phyloP scores from a whole-genome alignment of 2,329 filamentous ascomycete genomes.

The Aschersonia sp. region DNA sequence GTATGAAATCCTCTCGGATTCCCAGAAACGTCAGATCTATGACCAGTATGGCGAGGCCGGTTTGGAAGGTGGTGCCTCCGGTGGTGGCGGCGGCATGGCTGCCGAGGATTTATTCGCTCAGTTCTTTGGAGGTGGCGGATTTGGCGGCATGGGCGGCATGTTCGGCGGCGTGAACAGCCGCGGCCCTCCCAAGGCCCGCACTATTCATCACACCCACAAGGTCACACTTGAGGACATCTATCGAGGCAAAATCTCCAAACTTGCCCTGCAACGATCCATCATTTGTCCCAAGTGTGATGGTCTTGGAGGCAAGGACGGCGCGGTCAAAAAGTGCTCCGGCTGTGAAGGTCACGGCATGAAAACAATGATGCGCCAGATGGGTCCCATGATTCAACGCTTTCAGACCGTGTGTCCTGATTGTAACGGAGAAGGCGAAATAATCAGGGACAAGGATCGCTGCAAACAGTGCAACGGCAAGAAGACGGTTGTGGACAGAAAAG shows the following conservation, averaged over 20 bases:
- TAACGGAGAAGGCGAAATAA: constrained; percentile 91
- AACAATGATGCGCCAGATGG: constrained; percentile 99
- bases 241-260: constrained; percentile 92
- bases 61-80: constrained; percentile 72
- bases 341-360: constrained; percentile 97
- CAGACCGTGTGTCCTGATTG: constrained; percentile 98
- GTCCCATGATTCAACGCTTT: constrained; percentile 99
- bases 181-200: constrained; percentile 78
- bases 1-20: constrained; percentile 87
- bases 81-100: constrained; percentile 68
- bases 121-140: constrained; percentile 78
- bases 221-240: constrained; percentile 97
- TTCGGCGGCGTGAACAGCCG: constrained; percentile 62
- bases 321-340: constrained; percentile 82
- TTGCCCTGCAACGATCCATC: constrained; percentile 92
- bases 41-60: constrained; percentile 98
- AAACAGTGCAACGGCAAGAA: constrained; percentile 96
- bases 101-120: constrained; percentile 94
- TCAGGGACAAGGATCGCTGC: constrained; percentile 95
- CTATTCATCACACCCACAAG: constrained; percentile 97
- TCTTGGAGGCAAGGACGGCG: constrained; percentile 89
- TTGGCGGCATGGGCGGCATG: constrained; percentile 52
- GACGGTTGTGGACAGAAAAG: constrained; percentile 93
- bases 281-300: constrained; percentile 93
- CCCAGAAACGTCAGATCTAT: constrained; percentile 83